Conservation (phyloP, 768 basidiomycete genomes). For the Pleurotus salmoneostramineus region DNA sequence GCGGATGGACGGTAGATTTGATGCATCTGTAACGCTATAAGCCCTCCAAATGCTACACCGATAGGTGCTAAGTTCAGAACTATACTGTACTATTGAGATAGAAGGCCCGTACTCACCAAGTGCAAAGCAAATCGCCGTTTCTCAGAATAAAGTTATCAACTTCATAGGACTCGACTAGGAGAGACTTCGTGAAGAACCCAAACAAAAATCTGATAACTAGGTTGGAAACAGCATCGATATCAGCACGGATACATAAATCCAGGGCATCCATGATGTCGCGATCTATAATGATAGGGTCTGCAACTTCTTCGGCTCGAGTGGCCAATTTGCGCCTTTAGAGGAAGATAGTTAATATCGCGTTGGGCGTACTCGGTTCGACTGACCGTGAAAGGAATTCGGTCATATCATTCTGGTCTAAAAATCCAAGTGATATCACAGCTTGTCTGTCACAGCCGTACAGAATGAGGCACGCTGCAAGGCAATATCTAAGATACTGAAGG, state of each 20-base stretch:
- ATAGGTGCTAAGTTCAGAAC: background rate
- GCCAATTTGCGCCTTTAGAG: conserved; percentile 43
- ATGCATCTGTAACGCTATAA: conserved; percentile 55
- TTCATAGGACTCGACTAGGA: conserved; percentile 61
- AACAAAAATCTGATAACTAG: conserved; percentile 61
- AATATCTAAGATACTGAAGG: conserved; percentile 54
- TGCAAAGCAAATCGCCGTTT: conserved; percentile 52
- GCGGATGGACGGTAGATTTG: conserved; percentile 51
- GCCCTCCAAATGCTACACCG: conserved; percentile 58
- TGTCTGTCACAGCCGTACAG: conserved; percentile 63
- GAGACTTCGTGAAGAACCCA: conserved; percentile 54
- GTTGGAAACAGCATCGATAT: conserved; percentile 45
- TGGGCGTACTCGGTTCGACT: conserved; percentile 14
- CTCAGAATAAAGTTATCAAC: conserved; percentile 70
- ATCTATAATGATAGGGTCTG: conserved; percentile 63
- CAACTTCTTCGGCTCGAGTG: conserved; percentile 32
- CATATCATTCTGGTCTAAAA: conserved; percentile 48
- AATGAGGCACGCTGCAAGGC: conserved; percentile 56
- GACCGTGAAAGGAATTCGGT: conserved; percentile 55
- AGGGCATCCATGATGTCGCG: conserved; percentile 52
- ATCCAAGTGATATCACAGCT: conserved; percentile 35
- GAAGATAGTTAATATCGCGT: background rate
- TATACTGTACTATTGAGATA: background rate
- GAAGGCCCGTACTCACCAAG: conserved; percentile 40
- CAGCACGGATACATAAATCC: conserved; percentile 42